phyloP scores from a whole-genome alignment of 495 filamentous ascomycete genomes.

The Xylaria flabelliformis region DNA sequence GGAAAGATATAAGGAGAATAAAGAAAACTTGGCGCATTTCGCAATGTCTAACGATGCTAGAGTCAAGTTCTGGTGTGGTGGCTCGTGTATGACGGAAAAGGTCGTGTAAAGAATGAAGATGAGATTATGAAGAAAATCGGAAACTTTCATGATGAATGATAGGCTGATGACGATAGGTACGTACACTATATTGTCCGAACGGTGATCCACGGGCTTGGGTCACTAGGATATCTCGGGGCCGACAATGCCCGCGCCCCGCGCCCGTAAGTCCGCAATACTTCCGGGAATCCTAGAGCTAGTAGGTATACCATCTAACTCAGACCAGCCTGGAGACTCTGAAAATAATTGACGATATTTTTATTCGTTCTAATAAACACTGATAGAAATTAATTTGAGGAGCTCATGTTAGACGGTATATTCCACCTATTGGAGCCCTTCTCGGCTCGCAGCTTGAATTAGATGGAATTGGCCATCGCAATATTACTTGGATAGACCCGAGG shows the following conservation, averaged over 20 bases:
- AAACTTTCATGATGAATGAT: conserved; percentile 8
- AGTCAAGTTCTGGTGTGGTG: neutral
- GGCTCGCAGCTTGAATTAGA: neutral
- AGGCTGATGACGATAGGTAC: conserved; percentile 11
- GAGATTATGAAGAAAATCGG: neutral
- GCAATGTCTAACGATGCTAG: neutral
- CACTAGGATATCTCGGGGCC: conserved; percentile 16
- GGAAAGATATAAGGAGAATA: neutral
- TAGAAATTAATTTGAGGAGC: neutral
- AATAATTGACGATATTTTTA: neutral
- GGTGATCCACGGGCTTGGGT: conserved; percentile 14
- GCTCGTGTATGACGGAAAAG: neutral
- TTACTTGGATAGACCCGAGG: neutral
- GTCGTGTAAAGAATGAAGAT: neutral
- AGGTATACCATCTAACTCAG: neutral
- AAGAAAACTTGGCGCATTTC: neutral
- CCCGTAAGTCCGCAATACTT: conserved; percentile 18
- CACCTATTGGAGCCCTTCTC: neutral
- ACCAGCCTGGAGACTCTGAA: no score
- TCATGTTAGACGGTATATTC: neutral
- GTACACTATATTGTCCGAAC: conserved; percentile 20
- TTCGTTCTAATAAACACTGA: no score
- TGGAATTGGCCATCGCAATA: neutral
- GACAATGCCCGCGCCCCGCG: conserved; percentile 26
- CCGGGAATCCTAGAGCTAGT: neutral